These are phyloP conservation scores for Nicotiana attenuata DNA, from an alignment of 257 asterid species.

Conservation along the genomic window DNA sequence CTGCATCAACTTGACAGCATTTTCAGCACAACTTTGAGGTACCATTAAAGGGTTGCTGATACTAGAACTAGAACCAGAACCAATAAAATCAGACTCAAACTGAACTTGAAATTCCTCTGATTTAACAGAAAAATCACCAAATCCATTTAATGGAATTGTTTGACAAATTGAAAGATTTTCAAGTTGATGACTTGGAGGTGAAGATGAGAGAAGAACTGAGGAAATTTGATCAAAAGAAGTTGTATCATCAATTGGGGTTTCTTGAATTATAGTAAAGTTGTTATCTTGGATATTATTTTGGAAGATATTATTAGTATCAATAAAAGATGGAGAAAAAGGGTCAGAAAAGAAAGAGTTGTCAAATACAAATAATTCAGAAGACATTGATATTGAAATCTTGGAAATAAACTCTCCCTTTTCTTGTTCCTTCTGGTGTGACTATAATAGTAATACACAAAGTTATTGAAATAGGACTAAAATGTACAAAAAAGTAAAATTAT, in stretches of 20 bases:
- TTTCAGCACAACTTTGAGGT: slow-evolving; percentile 30
- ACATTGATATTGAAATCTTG: slow-evolving; percentile 32
- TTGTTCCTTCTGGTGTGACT: neutral
- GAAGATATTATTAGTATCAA: slow-evolving; percentile 9
- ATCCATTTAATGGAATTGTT: slow-evolving; percentile 19
- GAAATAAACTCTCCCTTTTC: neutral
- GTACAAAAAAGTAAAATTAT: slow-evolving; percentile 11
- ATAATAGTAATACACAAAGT: neutral
- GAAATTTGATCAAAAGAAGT: slow-evolving; percentile 35
- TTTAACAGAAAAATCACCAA: slow-evolving; percentile 34
- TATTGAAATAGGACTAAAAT: slow-evolving; percentile 17
- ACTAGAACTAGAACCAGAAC: slow-evolving; percentile 1
- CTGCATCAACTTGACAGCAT: slow-evolving; percentile 61
- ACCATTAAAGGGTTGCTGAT: slow-evolving; percentile 17
- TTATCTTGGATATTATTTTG: slow-evolving; percentile 18
- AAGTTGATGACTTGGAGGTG: slow-evolving; percentile 62
- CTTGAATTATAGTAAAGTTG: slow-evolving; percentile 13
- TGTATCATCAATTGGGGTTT: slow-evolving; percentile 22
- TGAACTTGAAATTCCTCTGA: slow-evolving; percentile 46
- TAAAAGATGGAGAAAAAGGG: slow-evolving; percentile 42
- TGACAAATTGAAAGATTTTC: slow-evolving; percentile 39
- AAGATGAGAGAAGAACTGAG: slow-evolving; percentile 40
- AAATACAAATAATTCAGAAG: slow-evolving; percentile 55
- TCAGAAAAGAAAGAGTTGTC: slow-evolving; percentile 54
- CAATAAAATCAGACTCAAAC: slow-evolving; percentile 15